These are phyloP conservation scores for Dendrobium nobile DNA, from an alignment of 106 monocot genomes.

Conservation along the genomic window DNA sequence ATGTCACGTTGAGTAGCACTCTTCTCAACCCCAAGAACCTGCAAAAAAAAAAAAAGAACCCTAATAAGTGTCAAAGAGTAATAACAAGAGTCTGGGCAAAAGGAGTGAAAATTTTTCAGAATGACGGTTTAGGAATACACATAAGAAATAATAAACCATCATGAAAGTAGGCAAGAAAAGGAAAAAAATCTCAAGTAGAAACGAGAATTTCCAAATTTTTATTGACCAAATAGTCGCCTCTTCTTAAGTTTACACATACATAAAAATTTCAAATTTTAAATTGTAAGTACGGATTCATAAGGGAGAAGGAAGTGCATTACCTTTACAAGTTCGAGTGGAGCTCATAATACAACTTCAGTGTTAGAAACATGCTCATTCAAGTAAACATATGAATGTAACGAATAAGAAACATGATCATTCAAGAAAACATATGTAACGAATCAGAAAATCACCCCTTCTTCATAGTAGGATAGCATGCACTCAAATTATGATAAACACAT, in stretches of 20 bases:
- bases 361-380: background rate
- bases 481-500: background rate
- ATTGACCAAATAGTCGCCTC: background rate
- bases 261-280: background rate
- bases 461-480: background rate
- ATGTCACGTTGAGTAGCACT: slow-evolving; percentile 85
- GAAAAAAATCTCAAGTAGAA: background rate
- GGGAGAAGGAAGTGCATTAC: background rate
- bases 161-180: background rate
- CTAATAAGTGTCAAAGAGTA: background rate
- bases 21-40: slow-evolving; percentile 94
- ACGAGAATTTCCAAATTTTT: background rate
- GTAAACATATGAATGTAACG: background rate
- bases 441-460: background rate
- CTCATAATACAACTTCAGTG: background rate
- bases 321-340: background rate
- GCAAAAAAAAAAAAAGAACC: slow-evolving; percentile 4
- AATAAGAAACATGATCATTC: background rate
- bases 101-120: background rate
- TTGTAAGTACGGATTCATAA: background rate
- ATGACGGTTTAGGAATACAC: background rate
- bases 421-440: background rate
- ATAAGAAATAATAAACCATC: background rate
- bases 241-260: background rate
- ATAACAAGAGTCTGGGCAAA: background rate